Evolutionary conservation across 1,139 yeast genomes (phyloP).

Genomic region (Lodderomyces theae): DNA sequence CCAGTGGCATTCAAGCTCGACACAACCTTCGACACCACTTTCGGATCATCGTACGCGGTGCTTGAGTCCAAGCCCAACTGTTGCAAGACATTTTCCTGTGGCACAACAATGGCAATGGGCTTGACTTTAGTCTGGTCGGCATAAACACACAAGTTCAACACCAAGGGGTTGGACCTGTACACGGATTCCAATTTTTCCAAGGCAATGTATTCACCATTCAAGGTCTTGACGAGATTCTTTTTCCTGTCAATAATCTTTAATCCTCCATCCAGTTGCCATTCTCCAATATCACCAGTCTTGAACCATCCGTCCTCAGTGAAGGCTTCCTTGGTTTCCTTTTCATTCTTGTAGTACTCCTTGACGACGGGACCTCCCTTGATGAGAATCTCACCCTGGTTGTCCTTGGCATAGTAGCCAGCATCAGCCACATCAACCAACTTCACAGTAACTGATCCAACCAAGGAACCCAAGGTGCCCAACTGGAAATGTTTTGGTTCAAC

Average conservation of each 20-base stretch:
- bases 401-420: slow-evolving; percentile 86
- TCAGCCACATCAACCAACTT: slow-evolving; percentile 91
- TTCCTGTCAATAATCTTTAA: slow-evolving; percentile 87
- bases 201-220: slow-evolving; percentile 97
- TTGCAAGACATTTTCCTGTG: slow-evolving; percentile 67
- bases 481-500: slow-evolving; percentile 64
- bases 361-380: slow-evolving; percentile 73
- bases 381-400: slow-evolving; percentile 90
- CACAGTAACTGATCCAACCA: slow-evolving; percentile 79
- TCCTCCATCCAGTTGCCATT: slow-evolving; percentile 81
- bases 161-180: slow-evolving; percentile 80
- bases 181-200: slow-evolving; percentile 85
- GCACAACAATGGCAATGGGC: slow-evolving; percentile 89
- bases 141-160: slow-evolving; percentile 83
- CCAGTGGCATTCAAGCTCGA: slow-evolving; percentile 72
- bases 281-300: slow-evolving; percentile 95
- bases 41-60: slow-evolving; percentile 50
- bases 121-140: slow-evolving; percentile 85
- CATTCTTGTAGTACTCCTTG: slow-evolving; percentile 78
- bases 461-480: slow-evolving; percentile 75
- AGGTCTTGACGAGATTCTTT: slow-evolving; percentile 94
- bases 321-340: slow-evolving; percentile 74
- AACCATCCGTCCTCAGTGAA: slow-evolving; percentile 91
- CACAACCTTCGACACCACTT: slow-evolving; percentile 55
- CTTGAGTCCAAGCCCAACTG: slow-evolving; percentile 47